These are phyloP conservation scores for Fusarium dlaminii DNA, from an alignment of 2,329 filamentous ascomycete species.

Conservation along the genomic window DNA sequence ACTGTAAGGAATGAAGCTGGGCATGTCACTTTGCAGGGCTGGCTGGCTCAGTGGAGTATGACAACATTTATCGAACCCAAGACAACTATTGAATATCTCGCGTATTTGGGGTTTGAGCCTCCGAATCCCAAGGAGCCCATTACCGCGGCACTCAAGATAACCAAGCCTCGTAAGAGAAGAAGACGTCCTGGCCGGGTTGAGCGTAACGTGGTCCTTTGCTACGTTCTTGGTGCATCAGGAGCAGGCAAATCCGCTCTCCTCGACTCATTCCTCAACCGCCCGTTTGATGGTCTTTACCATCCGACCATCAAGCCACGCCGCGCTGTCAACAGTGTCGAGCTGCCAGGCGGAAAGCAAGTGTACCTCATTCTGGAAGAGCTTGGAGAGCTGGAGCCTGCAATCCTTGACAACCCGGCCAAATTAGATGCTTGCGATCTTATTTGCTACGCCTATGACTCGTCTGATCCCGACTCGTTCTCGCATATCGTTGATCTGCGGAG, in stretches of 20 bases:
- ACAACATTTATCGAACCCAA: constrained; percentile 97
- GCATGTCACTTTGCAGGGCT: constrained; percentile 94
- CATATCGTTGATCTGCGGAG: constrained; percentile 86
- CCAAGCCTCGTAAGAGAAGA: constrained; percentile 87
- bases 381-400: constrained; percentile 92
- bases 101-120: constrained; percentile 94
- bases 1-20: constrained; percentile 96
- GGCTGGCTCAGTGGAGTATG: constrained; percentile 99
- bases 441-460: constrained; percentile 96
- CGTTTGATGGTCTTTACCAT: constrained; percentile 84
- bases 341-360: constrained; percentile 95
- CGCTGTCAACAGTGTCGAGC: constrained; percentile 94
- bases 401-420: constrained; percentile 90
- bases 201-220: constrained; percentile 93
- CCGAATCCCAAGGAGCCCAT: constrained; percentile 78
- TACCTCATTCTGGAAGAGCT: constrained; percentile 96
- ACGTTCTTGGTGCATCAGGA: constrained; percentile 84
- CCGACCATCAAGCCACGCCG: constrained; percentile 95
- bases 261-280: constrained; percentile 89
- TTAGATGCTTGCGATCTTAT: constrained; percentile 93
- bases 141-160: constrained; percentile 88
- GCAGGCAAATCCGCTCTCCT: constrained; percentile 93
- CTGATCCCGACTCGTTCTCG: constrained; percentile 93
- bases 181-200: constrained; percentile 86
- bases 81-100: constrained; percentile 93